phyloP scores from a whole-genome alignment of 129 eudicot genomes.

The Glebionis coronaria region DNA sequence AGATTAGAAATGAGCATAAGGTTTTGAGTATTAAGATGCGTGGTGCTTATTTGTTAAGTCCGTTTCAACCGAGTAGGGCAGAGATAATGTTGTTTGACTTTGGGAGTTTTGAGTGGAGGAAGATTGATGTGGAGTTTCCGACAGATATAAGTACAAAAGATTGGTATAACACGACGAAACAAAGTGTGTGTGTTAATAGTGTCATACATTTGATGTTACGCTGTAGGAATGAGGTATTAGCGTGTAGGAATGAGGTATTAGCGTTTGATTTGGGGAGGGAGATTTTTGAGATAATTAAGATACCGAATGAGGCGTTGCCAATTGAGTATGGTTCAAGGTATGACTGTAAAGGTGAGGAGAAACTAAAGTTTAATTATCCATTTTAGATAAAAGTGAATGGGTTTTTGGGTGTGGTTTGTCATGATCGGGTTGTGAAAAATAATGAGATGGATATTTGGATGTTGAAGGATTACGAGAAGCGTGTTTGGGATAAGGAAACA shows the following conservation, averaged over 20 bases:
- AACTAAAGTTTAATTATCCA: not conserved
- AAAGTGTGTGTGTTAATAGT: not conserved
- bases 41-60: too few species aligned
- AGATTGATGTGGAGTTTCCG: not conserved
- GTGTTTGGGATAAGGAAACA: slow-evolving; percentile 8
- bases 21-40: too few species aligned
- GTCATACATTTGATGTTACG: not conserved
- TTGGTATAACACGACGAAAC: not conserved
- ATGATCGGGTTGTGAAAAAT: not conserved
- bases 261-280: slow-evolving; percentile 1
- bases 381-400: not conserved
- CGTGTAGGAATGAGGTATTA: not conserved
- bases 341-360: not conserved
- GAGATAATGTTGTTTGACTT: too few species aligned
- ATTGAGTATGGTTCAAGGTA: not conserved
- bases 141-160: not conserved
- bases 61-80: too few species aligned
- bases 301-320: not conserved
- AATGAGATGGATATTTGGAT: not conserved
- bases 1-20: too few species aligned
- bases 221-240: too few species aligned
- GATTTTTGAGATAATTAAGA: not conserved
- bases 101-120: too few species aligned
- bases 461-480: not conserved
- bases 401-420: not conserved